phyloP scores from a whole-genome alignment of 208 protist genomes.

The Wallacemonas rigidus region DNA sequence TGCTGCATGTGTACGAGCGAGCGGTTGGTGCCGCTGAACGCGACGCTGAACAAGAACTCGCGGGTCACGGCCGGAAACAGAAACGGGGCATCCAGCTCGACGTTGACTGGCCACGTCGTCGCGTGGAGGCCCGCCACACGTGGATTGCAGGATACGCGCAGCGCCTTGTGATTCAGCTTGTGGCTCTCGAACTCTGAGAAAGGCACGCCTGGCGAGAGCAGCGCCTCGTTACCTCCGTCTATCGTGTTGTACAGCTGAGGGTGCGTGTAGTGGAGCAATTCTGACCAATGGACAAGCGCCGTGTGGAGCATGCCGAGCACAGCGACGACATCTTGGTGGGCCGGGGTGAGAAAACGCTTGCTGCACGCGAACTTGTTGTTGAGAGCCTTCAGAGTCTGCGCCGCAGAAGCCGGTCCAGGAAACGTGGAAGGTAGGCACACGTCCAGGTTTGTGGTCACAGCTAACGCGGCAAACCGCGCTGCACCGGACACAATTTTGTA shows the following conservation, averaged over 20 bases:
- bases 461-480: not conserved
- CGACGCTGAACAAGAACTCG: slow-evolving; percentile 80
- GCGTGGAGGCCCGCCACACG: slow-evolving; percentile 76
- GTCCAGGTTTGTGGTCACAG: slow-evolving; percentile 18
- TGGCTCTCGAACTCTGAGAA: slow-evolving; percentile 63
- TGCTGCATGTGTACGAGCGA: slow-evolving; percentile 65
- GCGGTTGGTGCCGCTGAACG: slow-evolving; percentile 66
- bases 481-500: slow-evolving; percentile 23
- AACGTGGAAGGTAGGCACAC: slow-evolving; percentile 27
- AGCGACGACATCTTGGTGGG: slow-evolving; percentile 59
- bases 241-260: not conserved
- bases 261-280: slow-evolving; percentile 30
- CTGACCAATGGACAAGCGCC: slow-evolving; percentile 46
- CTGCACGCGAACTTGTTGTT: slow-evolving; percentile 51
- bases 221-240: slow-evolving; percentile 5
- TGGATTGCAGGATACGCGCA: slow-evolving; percentile 75
- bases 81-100: slow-evolving; percentile 82
- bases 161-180: slow-evolving; percentile 84
- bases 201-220: slow-evolving; percentile 41
- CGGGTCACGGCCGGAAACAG: slow-evolving; percentile 76
- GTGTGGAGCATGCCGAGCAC: slow-evolving; percentile 66
- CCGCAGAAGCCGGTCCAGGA: slow-evolving; percentile 21
- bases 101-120: slow-evolving; percentile 74
- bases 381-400: slow-evolving; percentile 29
- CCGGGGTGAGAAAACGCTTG: slow-evolving; percentile 40